Evolutionary conservation across 2,329 filamentous ascomycete genomes (phyloP).

Genomic region (Penicillium polonicum): DNA sequence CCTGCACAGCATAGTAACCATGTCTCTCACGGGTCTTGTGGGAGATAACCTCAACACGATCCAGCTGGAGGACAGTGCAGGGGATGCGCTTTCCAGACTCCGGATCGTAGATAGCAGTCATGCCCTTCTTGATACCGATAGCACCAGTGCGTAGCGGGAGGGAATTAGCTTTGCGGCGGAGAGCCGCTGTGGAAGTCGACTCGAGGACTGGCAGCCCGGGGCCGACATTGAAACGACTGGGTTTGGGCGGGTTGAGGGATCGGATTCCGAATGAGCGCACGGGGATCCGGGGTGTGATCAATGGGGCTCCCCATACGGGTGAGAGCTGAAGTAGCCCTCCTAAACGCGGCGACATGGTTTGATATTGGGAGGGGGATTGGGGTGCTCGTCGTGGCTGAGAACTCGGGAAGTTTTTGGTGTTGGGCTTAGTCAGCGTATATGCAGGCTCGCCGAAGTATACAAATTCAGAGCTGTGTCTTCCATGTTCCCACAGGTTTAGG

Average conservation of each 20-base stretch:
- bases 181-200: conserved; percentile 58
- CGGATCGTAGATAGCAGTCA: conserved; percentile 83
- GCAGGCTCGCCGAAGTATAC: background rate
- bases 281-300: conserved; percentile 22
- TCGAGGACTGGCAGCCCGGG: conserved; percentile 53
- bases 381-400: conserved; percentile 1
- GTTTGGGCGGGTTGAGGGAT: conserved; percentile 55
- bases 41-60: conserved; percentile 83
- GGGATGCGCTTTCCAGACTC: conserved; percentile 73
- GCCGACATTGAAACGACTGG: conserved; percentile 55
- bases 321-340: conserved; percentile 31
- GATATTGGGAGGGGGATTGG: conserved; percentile 2
- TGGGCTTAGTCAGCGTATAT: conserved; percentile 16
- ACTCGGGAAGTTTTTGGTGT: conserved; percentile 23
- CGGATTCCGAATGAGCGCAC: conserved; percentile 53
- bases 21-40: conserved; percentile 78
- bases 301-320: conserved; percentile 22
- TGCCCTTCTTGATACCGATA: conserved; percentile 88
- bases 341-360: conserved; percentile 39
- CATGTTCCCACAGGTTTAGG: background rate
- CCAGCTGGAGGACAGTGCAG: conserved; percentile 91
- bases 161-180: conserved; percentile 57
- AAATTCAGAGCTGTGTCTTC: background rate
- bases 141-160: conserved; percentile 73
- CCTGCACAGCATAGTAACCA: conserved; percentile 92